Conservation (phyloP, 345 rosid species). For the Eucalyptus virginea region DNA sequence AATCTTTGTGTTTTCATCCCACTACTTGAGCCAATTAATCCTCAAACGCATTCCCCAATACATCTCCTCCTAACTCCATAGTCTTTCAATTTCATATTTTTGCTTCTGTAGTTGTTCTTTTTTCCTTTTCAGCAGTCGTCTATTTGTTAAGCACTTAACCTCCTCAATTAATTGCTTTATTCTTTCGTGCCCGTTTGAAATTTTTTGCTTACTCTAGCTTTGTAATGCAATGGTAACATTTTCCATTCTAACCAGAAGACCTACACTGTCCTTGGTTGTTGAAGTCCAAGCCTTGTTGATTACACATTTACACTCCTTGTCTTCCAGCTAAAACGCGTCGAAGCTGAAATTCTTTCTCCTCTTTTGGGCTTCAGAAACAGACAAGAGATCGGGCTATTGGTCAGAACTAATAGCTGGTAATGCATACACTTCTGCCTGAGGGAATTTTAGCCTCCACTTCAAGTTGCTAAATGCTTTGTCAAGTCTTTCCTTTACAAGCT, state of each 20-base stretch:
- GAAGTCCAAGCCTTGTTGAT: neutral
- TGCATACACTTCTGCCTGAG: neutral
- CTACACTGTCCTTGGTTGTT: accelerated
- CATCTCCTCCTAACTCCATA: too few species aligned
- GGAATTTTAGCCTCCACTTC: neutral
- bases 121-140: too few species aligned
- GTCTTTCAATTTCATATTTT: too few species aligned
- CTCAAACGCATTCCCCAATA: too few species aligned
- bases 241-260: too few species aligned
- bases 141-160: too few species aligned
- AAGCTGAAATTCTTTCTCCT: neutral
- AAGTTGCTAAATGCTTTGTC: neutral
- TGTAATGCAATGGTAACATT: neutral
- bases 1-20: too few species aligned
- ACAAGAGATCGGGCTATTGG: neutral
- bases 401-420: too few species aligned
- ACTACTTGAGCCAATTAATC: too few species aligned
- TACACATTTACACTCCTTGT: accelerated
- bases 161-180: too few species aligned
- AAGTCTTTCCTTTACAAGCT: neutral
- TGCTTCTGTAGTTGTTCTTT: too few species aligned
- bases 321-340: neutral
- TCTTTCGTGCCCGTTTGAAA: neutral
- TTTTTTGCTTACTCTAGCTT: neutral
- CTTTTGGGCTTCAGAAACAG: neutral